Evolutionary conservation across 371 early-diverging fungal species (phyloP).

Genomic region (Mortierella sp.): DNA sequence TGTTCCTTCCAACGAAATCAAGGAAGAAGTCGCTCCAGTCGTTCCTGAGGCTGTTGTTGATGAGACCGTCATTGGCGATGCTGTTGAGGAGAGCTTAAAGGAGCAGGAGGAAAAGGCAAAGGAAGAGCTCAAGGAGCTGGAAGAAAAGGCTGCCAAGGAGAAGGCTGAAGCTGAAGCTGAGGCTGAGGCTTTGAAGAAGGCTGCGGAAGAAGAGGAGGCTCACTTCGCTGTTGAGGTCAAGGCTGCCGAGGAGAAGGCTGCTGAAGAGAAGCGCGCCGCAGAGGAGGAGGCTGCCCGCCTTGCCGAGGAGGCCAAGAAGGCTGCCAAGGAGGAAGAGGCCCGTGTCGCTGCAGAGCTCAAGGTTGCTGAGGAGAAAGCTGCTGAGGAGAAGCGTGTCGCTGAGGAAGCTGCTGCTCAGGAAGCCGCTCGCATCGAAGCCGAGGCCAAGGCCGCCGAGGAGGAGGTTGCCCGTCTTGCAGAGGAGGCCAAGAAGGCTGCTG

Average conservation of each 20-base stretch:
- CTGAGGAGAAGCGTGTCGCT: constrained; percentile 48
- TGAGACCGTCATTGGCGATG: constrained; percentile 5
- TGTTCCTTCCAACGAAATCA: constrained; percentile 23
- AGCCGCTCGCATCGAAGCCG: constrained; percentile 53
- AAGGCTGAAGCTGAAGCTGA: constrained; percentile 29
- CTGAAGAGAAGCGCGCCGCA: constrained; percentile 62
- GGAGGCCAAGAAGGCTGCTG: constrained; percentile 58
- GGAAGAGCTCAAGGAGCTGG: neutral
- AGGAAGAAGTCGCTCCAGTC: constrained; percentile 3
- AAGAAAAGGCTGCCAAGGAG: constrained; percentile 51
- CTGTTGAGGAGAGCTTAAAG: constrained; percentile 3
- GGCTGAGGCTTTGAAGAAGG: constrained; percentile 48
- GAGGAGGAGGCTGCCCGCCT: constrained; percentile 36
- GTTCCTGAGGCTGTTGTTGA: neutral
- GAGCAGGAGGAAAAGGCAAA: constrained; percentile 28
- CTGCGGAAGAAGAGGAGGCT: constrained; percentile 63
- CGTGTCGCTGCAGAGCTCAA: constrained; percentile 55
- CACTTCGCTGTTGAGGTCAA: constrained; percentile 37
- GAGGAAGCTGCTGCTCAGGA: constrained; percentile 63
- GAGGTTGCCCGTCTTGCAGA: constrained; percentile 42
- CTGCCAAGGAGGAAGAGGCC: constrained; percentile 24
- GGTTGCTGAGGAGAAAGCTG: constrained; percentile 63
- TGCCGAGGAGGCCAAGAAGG: constrained; percentile 58
- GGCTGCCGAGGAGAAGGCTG: constrained; percentile 61
- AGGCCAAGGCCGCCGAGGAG: constrained; percentile 57